Evolutionary conservation across 352 stramenopile species (phyloP).

Genomic region (Globisporangium takayamanum): DNA sequence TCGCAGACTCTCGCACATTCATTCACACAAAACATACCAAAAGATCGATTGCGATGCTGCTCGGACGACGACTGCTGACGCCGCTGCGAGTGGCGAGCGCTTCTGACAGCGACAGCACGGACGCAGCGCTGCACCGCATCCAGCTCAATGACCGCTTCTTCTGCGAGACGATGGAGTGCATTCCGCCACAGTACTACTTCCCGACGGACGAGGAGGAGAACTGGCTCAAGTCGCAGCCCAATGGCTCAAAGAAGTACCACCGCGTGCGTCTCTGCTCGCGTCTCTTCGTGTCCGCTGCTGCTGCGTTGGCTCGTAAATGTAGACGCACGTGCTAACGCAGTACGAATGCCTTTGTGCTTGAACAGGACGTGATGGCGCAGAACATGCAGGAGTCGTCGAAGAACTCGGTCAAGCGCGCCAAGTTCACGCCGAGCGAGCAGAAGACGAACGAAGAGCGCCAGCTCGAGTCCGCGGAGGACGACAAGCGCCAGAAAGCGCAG

Average conservation of each 20-base stretch:
- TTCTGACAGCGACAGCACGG: slow-evolving; percentile 2
- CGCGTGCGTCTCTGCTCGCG: slow-evolving; percentile 46
- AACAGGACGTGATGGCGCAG: slow-evolving; percentile 46
- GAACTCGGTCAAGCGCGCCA: slow-evolving; percentile 63
- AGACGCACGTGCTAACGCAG: background rate
- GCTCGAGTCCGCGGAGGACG: slow-evolving; percentile 34
- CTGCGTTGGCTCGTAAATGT: background rate
- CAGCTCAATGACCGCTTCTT: slow-evolving; percentile 62
- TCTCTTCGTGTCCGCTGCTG: background rate
- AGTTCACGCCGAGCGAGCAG: slow-evolving; percentile 57
- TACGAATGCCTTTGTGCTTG: background rate
- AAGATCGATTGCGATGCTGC: slow-evolving; percentile 23
- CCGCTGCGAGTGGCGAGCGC: slow-evolving; percentile 8
- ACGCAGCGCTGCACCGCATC: slow-evolving; percentile 19
- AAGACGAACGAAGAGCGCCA: slow-evolving; percentile 62
- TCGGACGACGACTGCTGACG: slow-evolving; percentile 48
- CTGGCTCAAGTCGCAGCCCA: slow-evolving; percentile 60
- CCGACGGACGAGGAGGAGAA: slow-evolving; percentile 71
- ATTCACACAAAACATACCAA: background rate
- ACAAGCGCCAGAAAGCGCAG: slow-evolving; percentile 32
- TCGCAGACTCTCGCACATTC: background rate
- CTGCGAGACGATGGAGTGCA: slow-evolving; percentile 68
- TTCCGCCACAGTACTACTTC: slow-evolving; percentile 72
- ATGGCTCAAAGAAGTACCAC: slow-evolving; percentile 62
- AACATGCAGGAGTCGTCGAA: slow-evolving; percentile 51